These are phyloP conservation scores for Acorus gramineus DNA, from an alignment of 106 monocot genomes.

Conservation along the genomic window DNA sequence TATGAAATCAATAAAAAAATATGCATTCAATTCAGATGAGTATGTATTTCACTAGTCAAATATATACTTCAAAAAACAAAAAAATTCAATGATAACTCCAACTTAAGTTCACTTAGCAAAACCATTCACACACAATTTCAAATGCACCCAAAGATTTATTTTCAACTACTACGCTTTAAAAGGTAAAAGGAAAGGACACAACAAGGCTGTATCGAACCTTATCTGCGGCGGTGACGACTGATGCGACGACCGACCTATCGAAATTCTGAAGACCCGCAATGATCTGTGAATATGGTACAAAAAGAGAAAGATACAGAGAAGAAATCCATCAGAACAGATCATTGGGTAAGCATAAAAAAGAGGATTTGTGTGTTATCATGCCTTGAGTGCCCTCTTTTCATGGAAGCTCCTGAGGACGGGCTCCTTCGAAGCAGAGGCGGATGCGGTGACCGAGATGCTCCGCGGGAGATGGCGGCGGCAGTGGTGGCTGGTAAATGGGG, in stretches of 20 bases:
- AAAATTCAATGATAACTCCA: no score
- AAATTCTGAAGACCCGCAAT: conserved; percentile 84
- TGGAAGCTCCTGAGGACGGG: conserved; percentile 31
- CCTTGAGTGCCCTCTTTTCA: conserved; percentile 38
- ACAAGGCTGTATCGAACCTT: conserved; percentile 32
- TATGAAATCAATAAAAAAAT: no score
- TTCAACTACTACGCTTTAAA: neutral
- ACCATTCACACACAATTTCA: no score
- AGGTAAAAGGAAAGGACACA: neutral
- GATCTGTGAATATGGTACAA: conserved; percentile 34
- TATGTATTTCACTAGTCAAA: no score
- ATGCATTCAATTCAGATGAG: no score
- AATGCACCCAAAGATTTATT: no score
- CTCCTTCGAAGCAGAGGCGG: conserved; percentile 17
- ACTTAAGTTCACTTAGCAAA: no score
- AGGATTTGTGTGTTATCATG: neutral
- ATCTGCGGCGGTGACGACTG: conserved; percentile 79
- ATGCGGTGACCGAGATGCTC: conserved; percentile 1
- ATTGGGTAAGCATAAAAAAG: neutral
- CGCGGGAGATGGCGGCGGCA: neutral
- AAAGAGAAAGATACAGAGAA: neutral
- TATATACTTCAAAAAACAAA: no score
- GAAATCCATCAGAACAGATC: neutral
- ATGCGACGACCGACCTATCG: conserved; percentile 62
- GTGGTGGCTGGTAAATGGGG: neutral